A percentile compares a stretch with the other conserved stretches of the same genome.
phyloP scores from a whole-genome alignment of 2,329 filamentous ascomycete genomes.

The Arthrinium puccinioides region DNA sequence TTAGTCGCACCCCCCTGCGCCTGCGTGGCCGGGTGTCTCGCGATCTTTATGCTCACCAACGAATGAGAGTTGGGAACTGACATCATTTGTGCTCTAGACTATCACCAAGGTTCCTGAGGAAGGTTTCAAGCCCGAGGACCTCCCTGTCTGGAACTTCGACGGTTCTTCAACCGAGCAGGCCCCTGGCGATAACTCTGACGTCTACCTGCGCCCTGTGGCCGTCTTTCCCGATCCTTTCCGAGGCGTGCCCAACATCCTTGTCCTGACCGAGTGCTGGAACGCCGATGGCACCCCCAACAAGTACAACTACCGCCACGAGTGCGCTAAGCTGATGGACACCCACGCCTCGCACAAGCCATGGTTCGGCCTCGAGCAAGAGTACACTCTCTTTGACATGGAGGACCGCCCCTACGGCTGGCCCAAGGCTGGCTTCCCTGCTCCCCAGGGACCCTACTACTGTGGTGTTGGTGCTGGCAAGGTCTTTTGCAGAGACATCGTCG shows the following conservation, averaged over 20 bases:
- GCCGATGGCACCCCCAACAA: conserved; percentile 93
- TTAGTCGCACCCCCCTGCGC: too few relatives aligned
- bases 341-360: conserved; percentile 80
- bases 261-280: conserved; percentile 92
- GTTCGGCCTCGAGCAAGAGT: conserved; percentile 98
- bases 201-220: conserved; percentile 88
- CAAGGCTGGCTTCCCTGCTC: conserved; percentile 73
- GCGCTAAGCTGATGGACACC: conserved; percentile 80
- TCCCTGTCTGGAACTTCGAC: conserved; percentile 50
- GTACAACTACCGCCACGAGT: conserved; percentile 95
- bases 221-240: conserved; percentile 92
- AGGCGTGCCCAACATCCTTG: conserved; percentile 81
- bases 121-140: conserved; percentile 40
- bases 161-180: conserved; percentile 91
- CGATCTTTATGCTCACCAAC: too few relatives aligned
- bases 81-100: conserved; percentile 29
- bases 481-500: conserved; percentile 92
- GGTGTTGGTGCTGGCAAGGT: conserved; percentile 97
- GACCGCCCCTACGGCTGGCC: conserved; percentile 88
- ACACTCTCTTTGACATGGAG: conserved; percentile 81
- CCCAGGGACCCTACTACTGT: conserved; percentile 95
- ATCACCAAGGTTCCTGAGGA: conserved; percentile 35
- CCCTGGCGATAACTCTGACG: conserved; percentile 90
- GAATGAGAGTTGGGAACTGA: too few relatives aligned
- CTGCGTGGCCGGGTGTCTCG: too few relatives aligned